A percentile compares a stretch with the other conserved stretches of the same genome.
Conservation (phyloP, 2,329 filamentous ascomycete species). For the Verticillium nonalfalfae region DNA sequence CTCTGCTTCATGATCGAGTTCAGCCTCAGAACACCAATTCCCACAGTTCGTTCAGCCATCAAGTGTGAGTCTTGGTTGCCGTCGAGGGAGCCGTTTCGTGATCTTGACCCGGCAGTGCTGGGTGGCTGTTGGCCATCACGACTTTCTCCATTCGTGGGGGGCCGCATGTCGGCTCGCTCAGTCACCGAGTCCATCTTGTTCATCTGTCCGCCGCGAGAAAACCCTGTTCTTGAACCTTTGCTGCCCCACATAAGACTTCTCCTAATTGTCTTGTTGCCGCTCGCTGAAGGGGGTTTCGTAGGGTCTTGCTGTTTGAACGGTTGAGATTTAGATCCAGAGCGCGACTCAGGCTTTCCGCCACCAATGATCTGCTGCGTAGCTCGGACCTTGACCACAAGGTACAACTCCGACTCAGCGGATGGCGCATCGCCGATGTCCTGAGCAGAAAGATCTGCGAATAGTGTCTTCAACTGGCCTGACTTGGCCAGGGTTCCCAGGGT, state of each 20-base stretch:
- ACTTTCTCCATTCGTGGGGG: constrained; percentile 33
- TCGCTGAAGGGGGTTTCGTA: constrained; percentile 33
- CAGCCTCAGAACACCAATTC: constrained; percentile 71
- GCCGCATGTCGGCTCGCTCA: constrained; percentile 28
- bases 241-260: constrained; percentile 58
- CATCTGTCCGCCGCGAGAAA: constrained; percentile 41
- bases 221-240: constrained; percentile 43
- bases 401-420: constrained; percentile 66
- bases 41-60: constrained; percentile 61
- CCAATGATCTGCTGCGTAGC: constrained; percentile 44
- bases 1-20: constrained; percentile 67
- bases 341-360: constrained; percentile 39
- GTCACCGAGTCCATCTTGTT: constrained; percentile 50
- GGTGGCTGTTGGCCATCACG: constrained; percentile 40
- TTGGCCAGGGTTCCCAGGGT: constrained; percentile 59
- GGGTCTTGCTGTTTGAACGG: constrained; percentile 26
- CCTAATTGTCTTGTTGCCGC: constrained; percentile 39
- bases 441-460: constrained; percentile 81
- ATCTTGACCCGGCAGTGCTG: constrained; percentile 47
- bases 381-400: constrained; percentile 76
- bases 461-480: constrained; percentile 67
- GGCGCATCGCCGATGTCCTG: constrained; percentile 61
- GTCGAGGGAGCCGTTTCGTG: constrained; percentile 21
- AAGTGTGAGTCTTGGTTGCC: constrained; percentile 29
- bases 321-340: constrained; percentile 40